Percentiles rank a stretch among this genome's conserved stretches.
Evolutionary conservation across 495 filamentous ascomycete genomes (phyloP).

Genomic region (Parathielavia hyrcaniae): DNA sequence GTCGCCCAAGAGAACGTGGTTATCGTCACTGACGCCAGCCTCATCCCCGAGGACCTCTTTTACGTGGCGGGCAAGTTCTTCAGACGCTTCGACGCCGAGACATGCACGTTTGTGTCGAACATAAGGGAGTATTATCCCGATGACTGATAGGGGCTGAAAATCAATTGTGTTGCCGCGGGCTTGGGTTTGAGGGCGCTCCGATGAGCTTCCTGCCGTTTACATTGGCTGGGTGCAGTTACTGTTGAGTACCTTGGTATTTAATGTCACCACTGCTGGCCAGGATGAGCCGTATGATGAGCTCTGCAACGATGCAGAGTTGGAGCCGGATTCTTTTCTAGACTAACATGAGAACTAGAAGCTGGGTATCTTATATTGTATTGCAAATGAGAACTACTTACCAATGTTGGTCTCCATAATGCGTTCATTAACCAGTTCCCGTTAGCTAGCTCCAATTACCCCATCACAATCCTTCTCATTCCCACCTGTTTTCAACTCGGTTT

Average conservation of each 20-base stretch:
- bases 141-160: conserved; percentile 46
- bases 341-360: too few relatives aligned
- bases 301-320: too few relatives aligned
- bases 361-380: too few relatives aligned
- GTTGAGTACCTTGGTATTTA: too few relatives aligned
- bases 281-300: too few relatives aligned
- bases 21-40: conserved; percentile 45
- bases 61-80: conserved; percentile 78
- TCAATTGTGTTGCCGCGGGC: background rate
- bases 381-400: too few relatives aligned
- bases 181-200: too few relatives aligned
- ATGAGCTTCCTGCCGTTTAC: too few relatives aligned
- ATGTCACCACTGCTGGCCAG: too few relatives aligned
- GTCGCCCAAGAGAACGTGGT: conserved; percentile 86
- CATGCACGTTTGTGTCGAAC: conserved; percentile 74
- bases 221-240: too few relatives aligned
- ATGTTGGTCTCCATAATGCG: background rate
- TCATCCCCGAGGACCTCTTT: conserved; percentile 49
- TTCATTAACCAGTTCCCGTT: background rate
- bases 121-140: conserved; percentile 79
- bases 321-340: too few relatives aligned
- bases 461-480: background rate
- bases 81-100: conserved; percentile 71
- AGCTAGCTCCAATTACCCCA: background rate
- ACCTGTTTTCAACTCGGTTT: background rate